Base-by-base conservation (phyloP, 1,284 basidiomycete genomes). In the Fomitiporia mediterranea region DNA sequence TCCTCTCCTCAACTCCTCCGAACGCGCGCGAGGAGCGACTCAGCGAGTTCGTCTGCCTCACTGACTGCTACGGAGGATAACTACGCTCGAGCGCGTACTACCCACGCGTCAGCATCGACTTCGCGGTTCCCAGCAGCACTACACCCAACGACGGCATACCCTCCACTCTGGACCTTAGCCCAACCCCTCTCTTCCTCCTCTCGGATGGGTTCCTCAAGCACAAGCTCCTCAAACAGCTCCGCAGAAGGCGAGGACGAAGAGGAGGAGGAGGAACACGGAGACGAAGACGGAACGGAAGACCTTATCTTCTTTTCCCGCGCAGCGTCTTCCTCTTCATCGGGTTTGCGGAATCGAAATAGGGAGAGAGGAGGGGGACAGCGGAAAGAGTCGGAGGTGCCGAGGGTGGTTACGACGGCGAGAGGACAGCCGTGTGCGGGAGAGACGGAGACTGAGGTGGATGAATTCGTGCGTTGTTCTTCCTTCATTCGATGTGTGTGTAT, bases 401-500 rank as follows among this genome's bases (percentile, higher is more conserved):
- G 74, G 62, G 65, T 68, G 38, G 87, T 88, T 60, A 83, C 78
- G 11, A 88, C 86, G 0, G 73, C 79, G 0, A 79, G 79, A n/a
- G 83, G 79, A 2, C 72, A 74, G 52, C 66, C 71, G 34, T 81
- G 86, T 60, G 83, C 83, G 27, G 86, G 84, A 0, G 87, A 89
- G 70, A 89, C 87, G 0, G 87, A 89, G 65, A 89, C 87, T 0
- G 87, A 89, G 65, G 73, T 79, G 11, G 87, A 89, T 62, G 86
- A 89, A 64, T 80, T 82, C 44, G 86, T 88, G 67, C 73, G 85
- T 72, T 13, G 9, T n/a, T 28, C 35, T 50, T 32, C 34, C 13
- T 47, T 37, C 4, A 35, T 42, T 39, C 25, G 23, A 55, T 55
- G 3, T 13, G 51, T 17, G 49, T 50, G 61, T 50, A 37, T 56